Conservation (phyloP, 2,329 filamentous ascomycete species). For the Colletotrichum sp. region DNA sequence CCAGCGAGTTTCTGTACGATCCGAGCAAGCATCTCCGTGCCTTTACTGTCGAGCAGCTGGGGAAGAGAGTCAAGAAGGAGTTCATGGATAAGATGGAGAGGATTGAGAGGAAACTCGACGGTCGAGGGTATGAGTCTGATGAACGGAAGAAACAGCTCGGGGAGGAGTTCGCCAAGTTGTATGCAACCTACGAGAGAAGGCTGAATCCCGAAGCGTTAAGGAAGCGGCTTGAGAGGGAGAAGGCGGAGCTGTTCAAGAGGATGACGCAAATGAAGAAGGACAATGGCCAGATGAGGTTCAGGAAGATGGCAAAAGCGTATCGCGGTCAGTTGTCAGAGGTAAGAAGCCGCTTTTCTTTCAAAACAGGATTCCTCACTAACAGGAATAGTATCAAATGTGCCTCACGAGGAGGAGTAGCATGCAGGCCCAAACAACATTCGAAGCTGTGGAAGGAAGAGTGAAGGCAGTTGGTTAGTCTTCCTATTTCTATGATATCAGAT, state of each 20-base stretch:
- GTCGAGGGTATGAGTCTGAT: neutral
- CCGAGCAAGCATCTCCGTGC: neutral
- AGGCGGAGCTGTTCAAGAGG: neutral
- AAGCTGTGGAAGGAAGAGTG: neutral
- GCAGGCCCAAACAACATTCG: neutral
- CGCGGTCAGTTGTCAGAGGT: neutral
- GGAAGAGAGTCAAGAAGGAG: neutral
- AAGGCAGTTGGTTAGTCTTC: conserved; percentile 4
- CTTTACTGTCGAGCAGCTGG: neutral
- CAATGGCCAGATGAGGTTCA: neutral
- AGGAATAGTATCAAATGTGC: neutral
- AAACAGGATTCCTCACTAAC: neutral
- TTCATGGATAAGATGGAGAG: conserved; percentile 7
- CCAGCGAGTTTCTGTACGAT: neutral
- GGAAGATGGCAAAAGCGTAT: conserved; percentile 1
- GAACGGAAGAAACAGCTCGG: neutral
- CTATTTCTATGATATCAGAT: accelerated
- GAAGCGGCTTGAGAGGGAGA: neutral
- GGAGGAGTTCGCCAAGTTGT: neutral
- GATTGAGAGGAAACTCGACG: neutral
- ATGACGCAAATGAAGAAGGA: neutral
- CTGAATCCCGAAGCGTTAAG: neutral
- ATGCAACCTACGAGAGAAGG: neutral
- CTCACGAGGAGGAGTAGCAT: neutral
- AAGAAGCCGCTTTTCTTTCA: neutral